Percentiles rank a stretch among this genome's conserved stretches.
These are phyloP conservation scores for Aspergillus tamarii DNA, from an alignment of 2,329 filamentous ascomycete species.

Conservation along the genomic window DNA sequence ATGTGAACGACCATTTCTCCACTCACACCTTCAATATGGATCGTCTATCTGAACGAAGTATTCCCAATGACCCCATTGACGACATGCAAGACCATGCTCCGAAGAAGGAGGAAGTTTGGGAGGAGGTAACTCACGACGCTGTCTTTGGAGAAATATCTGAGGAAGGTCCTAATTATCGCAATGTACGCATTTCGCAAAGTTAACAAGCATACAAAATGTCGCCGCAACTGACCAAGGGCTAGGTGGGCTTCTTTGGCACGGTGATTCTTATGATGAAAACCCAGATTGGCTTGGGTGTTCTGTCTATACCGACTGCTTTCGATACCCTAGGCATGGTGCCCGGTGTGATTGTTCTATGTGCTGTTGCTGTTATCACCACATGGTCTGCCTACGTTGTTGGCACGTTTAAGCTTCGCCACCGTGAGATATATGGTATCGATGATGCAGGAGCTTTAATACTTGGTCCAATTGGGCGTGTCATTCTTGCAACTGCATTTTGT, in stretches of 20 bases:
- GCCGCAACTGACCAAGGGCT: background rate
- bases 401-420: background rate
- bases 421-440: background rate
- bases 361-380: background rate
- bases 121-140: slow-evolving; percentile 21
- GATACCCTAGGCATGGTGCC: background rate
- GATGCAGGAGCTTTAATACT: background rate
- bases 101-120: background rate
- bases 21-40: background rate
- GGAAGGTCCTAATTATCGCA: slow-evolving; percentile 35
- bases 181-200: slow-evolving; percentile 16
- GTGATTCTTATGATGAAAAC: slow-evolving; percentile 41
- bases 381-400: background rate
- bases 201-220: no score
- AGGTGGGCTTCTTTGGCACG: slow-evolving; percentile 50
- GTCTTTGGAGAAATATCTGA: slow-evolving; percentile 39
- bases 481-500: background rate
- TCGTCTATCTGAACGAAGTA: background rate
- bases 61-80: background rate
- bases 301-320: background rate
- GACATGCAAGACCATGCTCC: background rate
- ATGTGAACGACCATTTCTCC: background rate
- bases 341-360: background rate
- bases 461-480: background rate
- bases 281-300: background rate